Conservation (phyloP, 768 basidiomycete species). For the Pleurotus djamor region DNA sequence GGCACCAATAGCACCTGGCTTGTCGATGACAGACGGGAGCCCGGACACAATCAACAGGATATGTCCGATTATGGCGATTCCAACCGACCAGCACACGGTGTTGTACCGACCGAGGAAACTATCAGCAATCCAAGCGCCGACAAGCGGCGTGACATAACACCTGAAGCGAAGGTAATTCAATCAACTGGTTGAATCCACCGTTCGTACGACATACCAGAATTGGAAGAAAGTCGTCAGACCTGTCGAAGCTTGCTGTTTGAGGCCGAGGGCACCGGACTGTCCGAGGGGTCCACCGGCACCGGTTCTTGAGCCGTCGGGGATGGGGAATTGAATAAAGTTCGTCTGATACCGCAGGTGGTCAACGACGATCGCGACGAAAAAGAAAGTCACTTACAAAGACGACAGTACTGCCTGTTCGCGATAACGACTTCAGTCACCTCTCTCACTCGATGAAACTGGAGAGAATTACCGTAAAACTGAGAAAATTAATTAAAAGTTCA, state of each 20-base stretch:
- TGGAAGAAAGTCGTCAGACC: slow-evolving; percentile 71
- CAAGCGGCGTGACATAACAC: slow-evolving; percentile 64
- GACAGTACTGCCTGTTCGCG: slow-evolving; percentile 22
- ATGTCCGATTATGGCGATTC: slow-evolving; percentile 61
- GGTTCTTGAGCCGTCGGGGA: slow-evolving; percentile 63
- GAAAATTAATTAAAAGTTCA: not conserved
- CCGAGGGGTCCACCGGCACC: slow-evolving; percentile 54
- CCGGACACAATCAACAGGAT: slow-evolving; percentile 65
- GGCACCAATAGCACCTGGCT: slow-evolving; percentile 43
- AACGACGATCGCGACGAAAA: not conserved
- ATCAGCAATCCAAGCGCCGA: slow-evolving; percentile 75
- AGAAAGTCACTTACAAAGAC: slow-evolving; percentile 37
- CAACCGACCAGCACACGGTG: slow-evolving; percentile 62
- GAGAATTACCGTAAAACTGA: slow-evolving; percentile 35
- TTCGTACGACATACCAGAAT: slow-evolving; percentile 50
- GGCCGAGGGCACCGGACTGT: slow-evolving; percentile 66
- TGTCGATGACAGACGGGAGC: slow-evolving; percentile 63
- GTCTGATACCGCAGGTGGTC: slow-evolving; percentile 33
- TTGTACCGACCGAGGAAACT: slow-evolving; percentile 73
- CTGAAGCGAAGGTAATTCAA: slow-evolving; percentile 21
- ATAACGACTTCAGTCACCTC: not conserved
- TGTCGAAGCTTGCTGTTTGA: slow-evolving; percentile 69
- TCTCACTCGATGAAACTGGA: not conserved
- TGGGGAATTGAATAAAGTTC: slow-evolving; percentile 73
- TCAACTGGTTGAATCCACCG: not conserved